These are phyloP conservation scores for Yamadazyma diospyri DNA, from an alignment of 1,139 yeast species.

Conservation along the genomic window DNA sequence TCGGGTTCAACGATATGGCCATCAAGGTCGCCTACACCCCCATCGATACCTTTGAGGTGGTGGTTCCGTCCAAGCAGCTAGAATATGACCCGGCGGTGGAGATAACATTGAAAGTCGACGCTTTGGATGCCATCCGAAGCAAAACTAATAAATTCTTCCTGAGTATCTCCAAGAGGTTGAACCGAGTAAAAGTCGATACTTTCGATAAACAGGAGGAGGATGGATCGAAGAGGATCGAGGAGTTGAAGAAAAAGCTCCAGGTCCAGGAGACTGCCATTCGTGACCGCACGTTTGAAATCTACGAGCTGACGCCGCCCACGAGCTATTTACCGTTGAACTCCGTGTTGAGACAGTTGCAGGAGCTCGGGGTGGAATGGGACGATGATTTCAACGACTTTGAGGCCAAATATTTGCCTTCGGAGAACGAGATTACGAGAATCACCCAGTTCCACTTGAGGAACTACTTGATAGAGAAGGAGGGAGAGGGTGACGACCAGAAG, in stretches of 20 bases:
- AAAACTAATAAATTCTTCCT: conserved; percentile 63
- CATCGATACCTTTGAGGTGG: conserved; percentile 73
- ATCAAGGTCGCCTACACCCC: conserved; percentile 74
- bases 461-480: conserved; percentile 45
- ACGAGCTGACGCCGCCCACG: conserved; percentile 55
- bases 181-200: conserved; percentile 78
- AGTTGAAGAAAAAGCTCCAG: conserved; percentile 51
- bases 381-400: conserved; percentile 81
- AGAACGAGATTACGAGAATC: conserved; percentile 86
- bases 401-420: conserved; percentile 76
- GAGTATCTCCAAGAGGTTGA: conserved; percentile 68
- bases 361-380: conserved; percentile 86
- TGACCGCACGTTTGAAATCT: conserved; percentile 48
- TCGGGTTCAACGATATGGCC: conserved; percentile 77
- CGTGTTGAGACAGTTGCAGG: conserved; percentile 70
- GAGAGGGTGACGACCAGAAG: conserved; percentile 12
- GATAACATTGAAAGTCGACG: conserved; percentile 63
- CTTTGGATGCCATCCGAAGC: conserved; percentile 50
- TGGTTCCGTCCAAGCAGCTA: conserved; percentile 71
- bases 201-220: conserved; percentile 69
- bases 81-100: conserved; percentile 74
- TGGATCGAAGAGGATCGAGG: conserved; percentile 58
- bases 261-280: conserved; percentile 49
- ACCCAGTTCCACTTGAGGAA: conserved; percentile 85
- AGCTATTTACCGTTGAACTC: conserved; percentile 69